These are phyloP conservation scores for Pyrenophora graminea DNA, from an alignment of 2,329 filamentous ascomycete genomes.

Conservation along the genomic window DNA sequence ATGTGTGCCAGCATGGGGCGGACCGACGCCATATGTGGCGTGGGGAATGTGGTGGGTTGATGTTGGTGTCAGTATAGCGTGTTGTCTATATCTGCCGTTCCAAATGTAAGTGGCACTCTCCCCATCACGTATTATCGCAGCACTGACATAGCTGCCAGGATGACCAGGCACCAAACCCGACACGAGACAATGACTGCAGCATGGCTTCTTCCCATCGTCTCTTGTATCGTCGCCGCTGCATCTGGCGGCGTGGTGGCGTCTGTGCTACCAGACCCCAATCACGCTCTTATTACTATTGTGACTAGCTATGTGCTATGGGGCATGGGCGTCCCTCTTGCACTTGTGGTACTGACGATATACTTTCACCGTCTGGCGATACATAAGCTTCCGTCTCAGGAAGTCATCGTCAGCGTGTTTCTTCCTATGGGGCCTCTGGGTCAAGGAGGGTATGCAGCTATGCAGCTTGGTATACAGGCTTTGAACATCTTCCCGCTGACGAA, in stretches of 20 bases:
- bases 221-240: conserved; percentile 66
- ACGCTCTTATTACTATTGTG: conserved; percentile 65
- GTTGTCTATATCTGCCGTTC: conserved; percentile 42
- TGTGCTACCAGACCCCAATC: conserved; percentile 57
- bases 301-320: conserved; percentile 70
- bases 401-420: conserved; percentile 69
- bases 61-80: conserved; percentile 48
- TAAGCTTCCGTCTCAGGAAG: conserved; percentile 66
- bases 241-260: conserved; percentile 66
- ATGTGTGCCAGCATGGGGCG: conserved; percentile 63
- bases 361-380: conserved; percentile 71
- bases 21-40: conserved; percentile 51
- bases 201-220: conserved; percentile 68
- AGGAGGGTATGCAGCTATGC: conserved; percentile 64
- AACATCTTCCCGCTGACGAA: conserved; percentile 47
- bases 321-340: conserved; percentile 63
- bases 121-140: not conserved
- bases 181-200: conserved; percentile 62
- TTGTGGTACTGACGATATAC: conserved; percentile 67
- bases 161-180: conserved; percentile 32
- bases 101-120: conserved; percentile 24
- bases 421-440: conserved; percentile 70
- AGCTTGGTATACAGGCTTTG: conserved; percentile 52
- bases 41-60: conserved; percentile 58
- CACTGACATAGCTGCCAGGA: conserved; percentile 15